A percentile compares a stretch with the other conserved stretches of the same genome.
These are phyloP conservation scores for Sphagnum tenellum DNA, from an alignment of 225 moss, liverwort and hornwort species.

Conservation along the genomic window DNA sequence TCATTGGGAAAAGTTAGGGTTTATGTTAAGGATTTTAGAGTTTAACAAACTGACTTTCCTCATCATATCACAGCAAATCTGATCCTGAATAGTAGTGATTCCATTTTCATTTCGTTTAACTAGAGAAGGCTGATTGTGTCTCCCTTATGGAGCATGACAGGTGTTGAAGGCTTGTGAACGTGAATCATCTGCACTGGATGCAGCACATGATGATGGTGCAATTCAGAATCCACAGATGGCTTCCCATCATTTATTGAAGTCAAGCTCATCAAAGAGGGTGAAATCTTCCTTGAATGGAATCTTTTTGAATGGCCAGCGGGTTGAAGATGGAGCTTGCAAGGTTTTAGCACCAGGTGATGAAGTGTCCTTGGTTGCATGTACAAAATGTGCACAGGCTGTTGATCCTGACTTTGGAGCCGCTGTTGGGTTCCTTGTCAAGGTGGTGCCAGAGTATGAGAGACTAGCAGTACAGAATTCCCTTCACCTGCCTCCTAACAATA, in stretches of 20 bases:
- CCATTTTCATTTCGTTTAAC: no score
- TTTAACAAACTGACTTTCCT: background rate
- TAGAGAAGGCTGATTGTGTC: no score
- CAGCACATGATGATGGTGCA: background rate
- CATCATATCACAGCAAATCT: background rate
- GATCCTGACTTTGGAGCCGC: slow-evolving; percentile 13
- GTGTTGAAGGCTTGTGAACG: background rate
- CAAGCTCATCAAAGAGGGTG: background rate
- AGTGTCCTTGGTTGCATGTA: slow-evolving; percentile 11
- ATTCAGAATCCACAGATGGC: background rate
- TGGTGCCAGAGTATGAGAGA: slow-evolving; percentile 1
- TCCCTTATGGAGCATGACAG: background rate
- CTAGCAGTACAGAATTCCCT: background rate
- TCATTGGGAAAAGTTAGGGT: background rate
- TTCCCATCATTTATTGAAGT: background rate
- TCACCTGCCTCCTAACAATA: background rate
- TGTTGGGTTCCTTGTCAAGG: slow-evolving; percentile 6
- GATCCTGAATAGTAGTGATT: background rate
- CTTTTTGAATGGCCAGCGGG: slow-evolving; percentile 8
- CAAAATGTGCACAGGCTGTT: slow-evolving; percentile 4
- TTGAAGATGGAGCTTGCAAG: background rate
- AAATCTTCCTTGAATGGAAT: slow-evolving; percentile 14
- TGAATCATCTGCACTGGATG: background rate
- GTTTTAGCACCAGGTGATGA: slow-evolving; percentile 9
- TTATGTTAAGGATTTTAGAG: background rate